phyloP scores from a whole-genome alignment of 805 yeast genomes.

The Metschnikowia vanudenii region DNA sequence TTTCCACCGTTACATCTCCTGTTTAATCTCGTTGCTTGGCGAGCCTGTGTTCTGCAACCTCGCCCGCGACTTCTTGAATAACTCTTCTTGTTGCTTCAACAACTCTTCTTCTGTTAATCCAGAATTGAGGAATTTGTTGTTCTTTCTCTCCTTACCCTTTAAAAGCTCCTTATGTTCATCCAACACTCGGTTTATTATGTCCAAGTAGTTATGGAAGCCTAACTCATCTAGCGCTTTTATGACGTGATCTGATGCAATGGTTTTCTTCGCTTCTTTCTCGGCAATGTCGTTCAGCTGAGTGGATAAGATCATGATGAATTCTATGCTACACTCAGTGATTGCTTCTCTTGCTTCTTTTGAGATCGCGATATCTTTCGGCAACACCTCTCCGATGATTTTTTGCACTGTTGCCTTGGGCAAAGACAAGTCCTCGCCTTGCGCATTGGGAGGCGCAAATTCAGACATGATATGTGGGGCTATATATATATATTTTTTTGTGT shows the following conservation, averaged over 20 bases:
- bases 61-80: conserved; percentile 76
- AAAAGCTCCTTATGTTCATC: conserved; percentile 84
- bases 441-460: conserved; percentile 34
- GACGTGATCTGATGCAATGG: conserved; percentile 96
- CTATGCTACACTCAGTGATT: conserved; percentile 92
- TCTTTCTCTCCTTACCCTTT: conserved; percentile 86
- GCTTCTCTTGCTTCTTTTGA: conserved; percentile 94
- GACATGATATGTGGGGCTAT: conserved; percentile 29
- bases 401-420: conserved; percentile 84
- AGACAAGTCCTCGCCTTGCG: conserved; percentile 39
- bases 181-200: conserved; percentile 73
- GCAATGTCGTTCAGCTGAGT: conserved; percentile 95
- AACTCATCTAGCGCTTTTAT: conserved; percentile 82
- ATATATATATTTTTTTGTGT: neutral
- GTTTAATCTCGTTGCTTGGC: conserved; percentile 16
- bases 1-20: conserved; percentile 12
- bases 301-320: conserved; percentile 90
- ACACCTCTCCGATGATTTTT: conserved; percentile 84
- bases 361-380: conserved; percentile 84
- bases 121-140: conserved; percentile 88
- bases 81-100: conserved; percentile 86
- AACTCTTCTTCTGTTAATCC: conserved; percentile 93
- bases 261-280: conserved; percentile 91
- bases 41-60: conserved; percentile 46
- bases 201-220: conserved; percentile 83